Evolutionary conservation across 2,329 filamentous ascomycete genomes (phyloP), one percentile per base, ranked within the genome.

Genomic region (Penicillium sp.): DNA sequence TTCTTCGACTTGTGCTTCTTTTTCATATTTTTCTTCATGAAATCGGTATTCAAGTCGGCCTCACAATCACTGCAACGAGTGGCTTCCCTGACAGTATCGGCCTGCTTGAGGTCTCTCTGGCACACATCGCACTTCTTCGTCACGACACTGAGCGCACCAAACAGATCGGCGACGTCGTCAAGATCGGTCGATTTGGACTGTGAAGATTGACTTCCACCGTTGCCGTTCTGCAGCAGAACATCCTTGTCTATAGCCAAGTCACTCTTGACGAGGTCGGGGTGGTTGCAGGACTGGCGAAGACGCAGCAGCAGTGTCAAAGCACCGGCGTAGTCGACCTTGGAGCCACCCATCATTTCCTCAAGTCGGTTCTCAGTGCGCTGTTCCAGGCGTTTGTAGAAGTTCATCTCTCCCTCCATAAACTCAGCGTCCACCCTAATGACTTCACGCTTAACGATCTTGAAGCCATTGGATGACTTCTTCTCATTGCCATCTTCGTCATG

Each of bases 281-380:
- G 95, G 71, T 99, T 96, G 76, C 95, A 99, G 20, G 92, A 91
- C 75, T 99, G 95, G 60, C 95, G 86, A 61, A 99, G 82, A 41
- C 95, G 88, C 57, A 99, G 81, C n/a, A 99, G 85, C 61, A 99
- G 81, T 12, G 96, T 93, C 71, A 99, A 86, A 17, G 95, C 95
- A 69, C 92, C 96, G 59, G 96, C 94, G 73, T 98, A 98, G 78
- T 92, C 96, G 55, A 93, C 81, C 71, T 91, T 88, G 31, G 83
- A 87, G 6, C 86, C 88, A 53, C 85, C 86, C 88, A 96, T 93
- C 90, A 98, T 96, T 73, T 88, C 86, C 69, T 96, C 88, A 53
- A 99, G 84, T 68, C 91, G 92, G 71, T 88, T 87, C 73, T 98
- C 91, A 11, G 95, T 93, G 38, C 95, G 88, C 61, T 88, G 84